Base-by-base conservation (phyloP, 2,329 filamentous ascomycete genomes). In the Colletotrichum tofieldiae region DNA sequence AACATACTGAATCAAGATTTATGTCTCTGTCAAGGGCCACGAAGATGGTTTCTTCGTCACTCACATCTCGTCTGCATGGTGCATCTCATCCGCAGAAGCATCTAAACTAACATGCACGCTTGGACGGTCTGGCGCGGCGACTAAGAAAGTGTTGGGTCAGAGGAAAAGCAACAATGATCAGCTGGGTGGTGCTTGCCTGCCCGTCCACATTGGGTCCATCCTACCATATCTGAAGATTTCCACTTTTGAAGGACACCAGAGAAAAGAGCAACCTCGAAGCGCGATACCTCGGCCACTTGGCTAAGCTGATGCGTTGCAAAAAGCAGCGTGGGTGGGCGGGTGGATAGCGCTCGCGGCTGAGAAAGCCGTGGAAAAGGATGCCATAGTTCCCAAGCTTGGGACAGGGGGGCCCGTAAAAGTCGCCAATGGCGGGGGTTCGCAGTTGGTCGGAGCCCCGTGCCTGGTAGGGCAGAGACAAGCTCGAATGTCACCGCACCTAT, bases 381-480 rank as follows among this genome's bases (percentile, higher is more conserved):
- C 32, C n/a, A 39, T 32, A 20, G 45, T 26, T 16, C n/a, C 59
- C 59, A 18, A 23, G 41, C 43, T 18, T 14, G 59, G 23, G 43
- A 23, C 20, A 20, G 20, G 52, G 52, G 23, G 52, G 32, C 20
- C 67, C 67, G 54, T 47, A 47, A 68, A 52, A 63, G 39, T 47
- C 39, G 56, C 68, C 56, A 69, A 69, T 67, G 64, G 35, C 64
- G 64, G 68, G 64, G 64, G 41, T 35, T 67, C 20, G 23, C n/a
- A 63, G 60, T 26, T 55, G 51, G 45, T 71, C 55, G 47, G 69
- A 52, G 29, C 65, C 59, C 70, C 59, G 66, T 72, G 70, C 70
- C 70, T 72, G 70, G 65, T 72, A 72, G 70, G 70, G 70, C 70
- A 72, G 70, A 72, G 70, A 72, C 60, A 72, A 70, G 70, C 65